phyloP scores from a whole-genome alignment of 495 filamentous ascomycete species.

The Neurospora sp. region DNA sequence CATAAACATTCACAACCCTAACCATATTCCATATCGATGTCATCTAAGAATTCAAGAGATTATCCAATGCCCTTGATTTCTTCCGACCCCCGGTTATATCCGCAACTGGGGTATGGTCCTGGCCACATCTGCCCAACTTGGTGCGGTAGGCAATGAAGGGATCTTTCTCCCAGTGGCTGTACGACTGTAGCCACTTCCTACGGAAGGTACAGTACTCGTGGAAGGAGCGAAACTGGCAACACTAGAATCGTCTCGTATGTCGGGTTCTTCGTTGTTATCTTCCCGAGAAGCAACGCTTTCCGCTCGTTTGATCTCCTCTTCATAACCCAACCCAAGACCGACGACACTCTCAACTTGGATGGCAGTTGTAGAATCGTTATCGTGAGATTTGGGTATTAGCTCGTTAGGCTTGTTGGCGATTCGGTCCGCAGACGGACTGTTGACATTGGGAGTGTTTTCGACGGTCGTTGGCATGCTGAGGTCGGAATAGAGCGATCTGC shows the following conservation, averaged over 20 bases:
- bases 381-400: neutral
- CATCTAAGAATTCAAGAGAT: neutral
- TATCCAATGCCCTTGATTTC: neutral
- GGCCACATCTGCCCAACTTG: conserved; percentile 27
- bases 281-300: conserved; percentile 9
- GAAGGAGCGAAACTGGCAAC: conserved; percentile 6
- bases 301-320: conserved; percentile 1
- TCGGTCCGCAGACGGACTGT: conserved; percentile 2
- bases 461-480: conserved; percentile 13
- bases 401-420: neutral
- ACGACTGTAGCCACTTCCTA: conserved; percentile 13
- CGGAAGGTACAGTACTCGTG: conserved; percentile 1
- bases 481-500: conserved; percentile 14
- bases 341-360: neutral
- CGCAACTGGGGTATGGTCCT: neutral
- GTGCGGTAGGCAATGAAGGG: conserved; percentile 19
- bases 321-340: neutral
- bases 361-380: neutral
- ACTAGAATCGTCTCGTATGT: conserved; percentile 9
- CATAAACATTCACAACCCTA: neutral
- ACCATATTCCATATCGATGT: neutral
- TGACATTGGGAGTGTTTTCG: conserved; percentile 13
- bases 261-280: neutral
- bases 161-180: conserved; percentile 1
- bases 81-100: neutral